Conservation (phyloP, 352 stramenopile genomes). For the Phytophthora ohioensis region DNA sequence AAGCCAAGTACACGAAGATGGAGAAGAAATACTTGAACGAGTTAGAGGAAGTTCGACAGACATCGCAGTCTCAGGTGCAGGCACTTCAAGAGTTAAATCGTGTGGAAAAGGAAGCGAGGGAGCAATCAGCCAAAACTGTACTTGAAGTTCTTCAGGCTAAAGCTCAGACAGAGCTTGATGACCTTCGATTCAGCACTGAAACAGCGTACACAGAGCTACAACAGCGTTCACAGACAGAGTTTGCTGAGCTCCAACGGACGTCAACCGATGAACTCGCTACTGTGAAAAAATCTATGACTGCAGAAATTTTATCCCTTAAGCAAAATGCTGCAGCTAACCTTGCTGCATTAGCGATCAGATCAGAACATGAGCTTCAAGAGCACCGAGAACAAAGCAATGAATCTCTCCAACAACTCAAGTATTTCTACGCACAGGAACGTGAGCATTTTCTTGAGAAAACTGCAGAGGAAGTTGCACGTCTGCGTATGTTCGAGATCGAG, state of each 20-base stretch:
- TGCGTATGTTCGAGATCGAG: constrained; percentile 43
- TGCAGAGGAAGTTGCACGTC: constrained; percentile 32
- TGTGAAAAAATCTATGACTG: constrained; percentile 21
- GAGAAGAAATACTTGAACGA: constrained; percentile 48
- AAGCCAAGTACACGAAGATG: constrained; percentile 38
- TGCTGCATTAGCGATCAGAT: constrained; percentile 28
- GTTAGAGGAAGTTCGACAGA: constrained; percentile 45
- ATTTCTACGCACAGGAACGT: constrained; percentile 30
- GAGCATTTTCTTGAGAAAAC: constrained; percentile 30
- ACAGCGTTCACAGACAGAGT: constrained; percentile 30
- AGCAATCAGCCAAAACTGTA: constrained; percentile 28
- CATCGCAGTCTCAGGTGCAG: constrained; percentile 31
- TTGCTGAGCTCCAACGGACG: constrained; percentile 27
- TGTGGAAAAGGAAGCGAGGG: constrained; percentile 28
- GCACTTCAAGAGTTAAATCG: constrained; percentile 33
- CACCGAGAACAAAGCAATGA: constrained; percentile 38
- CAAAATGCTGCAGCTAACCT: constrained; percentile 36
- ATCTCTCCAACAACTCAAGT: constrained; percentile 31
- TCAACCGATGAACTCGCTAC: constrained; percentile 27
- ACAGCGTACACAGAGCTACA: constrained; percentile 38
- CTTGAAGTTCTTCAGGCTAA: constrained; percentile 37
- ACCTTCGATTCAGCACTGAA: constrained; percentile 19
- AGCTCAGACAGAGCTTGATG: constrained; percentile 38
- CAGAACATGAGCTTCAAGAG: constrained; percentile 35
- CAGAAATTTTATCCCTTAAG: constrained; percentile 39